Conservation (phyloP, 2,329 filamentous ascomycete species). For the Fusarium dimerum region DNA sequence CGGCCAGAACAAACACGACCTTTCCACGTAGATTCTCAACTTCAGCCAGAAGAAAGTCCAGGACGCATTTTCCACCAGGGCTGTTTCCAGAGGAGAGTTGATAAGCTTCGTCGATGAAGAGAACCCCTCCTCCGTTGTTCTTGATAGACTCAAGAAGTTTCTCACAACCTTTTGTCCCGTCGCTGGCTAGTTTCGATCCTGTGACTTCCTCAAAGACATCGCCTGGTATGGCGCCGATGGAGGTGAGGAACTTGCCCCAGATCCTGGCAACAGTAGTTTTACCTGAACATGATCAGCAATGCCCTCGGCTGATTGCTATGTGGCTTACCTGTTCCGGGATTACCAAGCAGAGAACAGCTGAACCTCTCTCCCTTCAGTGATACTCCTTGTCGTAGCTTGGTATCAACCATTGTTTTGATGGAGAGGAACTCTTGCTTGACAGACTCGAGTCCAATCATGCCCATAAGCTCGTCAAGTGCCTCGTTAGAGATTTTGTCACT, state of each 20-base stretch:
- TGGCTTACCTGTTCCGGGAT: slow-evolving; percentile 68
- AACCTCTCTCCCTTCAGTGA: slow-evolving; percentile 61
- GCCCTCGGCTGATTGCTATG: not conserved
- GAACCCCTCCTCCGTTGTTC: slow-evolving; percentile 62
- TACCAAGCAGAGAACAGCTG: slow-evolving; percentile 65
- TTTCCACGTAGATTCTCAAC: slow-evolving; percentile 72
- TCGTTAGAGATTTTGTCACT: slow-evolving; percentile 50
- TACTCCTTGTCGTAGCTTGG: slow-evolving; percentile 55
- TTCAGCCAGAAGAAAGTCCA: slow-evolving; percentile 72
- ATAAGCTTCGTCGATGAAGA: slow-evolving; percentile 82
- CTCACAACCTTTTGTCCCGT: slow-evolving; percentile 60
- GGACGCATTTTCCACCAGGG: slow-evolving; percentile 57
- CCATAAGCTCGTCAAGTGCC: slow-evolving; percentile 65
- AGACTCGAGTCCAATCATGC: slow-evolving; percentile 68
- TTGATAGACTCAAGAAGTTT: slow-evolving; percentile 50
- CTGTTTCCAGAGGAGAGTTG: slow-evolving; percentile 65
- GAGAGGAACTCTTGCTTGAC: slow-evolving; percentile 65
- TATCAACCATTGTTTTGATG: slow-evolving; percentile 66
- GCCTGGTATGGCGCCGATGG: slow-evolving; percentile 64
- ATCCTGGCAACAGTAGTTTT: slow-evolving; percentile 77
- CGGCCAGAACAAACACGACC: slow-evolving; percentile 71
- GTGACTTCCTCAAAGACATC: slow-evolving; percentile 64
- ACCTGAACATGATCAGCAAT: slow-evolving; percentile 25
- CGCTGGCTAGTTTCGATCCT: slow-evolving; percentile 64
- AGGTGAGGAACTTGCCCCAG: slow-evolving; percentile 66